Evolutionary conservation across 169 alveolate genomes (phyloP), one percentile per base, ranked within the genome.

Genomic region (Plasmodium malariae): DNA sequence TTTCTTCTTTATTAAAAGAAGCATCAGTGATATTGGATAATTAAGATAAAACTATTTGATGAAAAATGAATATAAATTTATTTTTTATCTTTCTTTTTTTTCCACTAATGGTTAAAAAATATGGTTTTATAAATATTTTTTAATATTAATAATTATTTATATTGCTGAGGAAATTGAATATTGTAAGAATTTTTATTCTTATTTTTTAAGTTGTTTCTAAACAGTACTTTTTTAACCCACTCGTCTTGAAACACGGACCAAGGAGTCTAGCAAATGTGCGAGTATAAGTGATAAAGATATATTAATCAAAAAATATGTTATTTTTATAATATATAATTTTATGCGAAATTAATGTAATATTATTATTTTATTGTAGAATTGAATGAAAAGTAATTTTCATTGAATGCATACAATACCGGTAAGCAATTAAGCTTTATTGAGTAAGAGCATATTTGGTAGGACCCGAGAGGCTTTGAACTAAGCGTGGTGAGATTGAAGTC

Each of bases 381-480:
- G 0, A n/a, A 5, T 30, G 0, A 30, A 24, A 1, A 2, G 17
- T 28, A 17, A 2, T 57, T 37, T 34, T 48, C 24, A 21, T 19
- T 59, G 24, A 48, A 34, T 71, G 69, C 70, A 83, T 28, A 34
- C 54, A 24, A 59, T 55, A 7, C 78, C 55, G 30, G 62, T 57
- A n/a, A 21, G 36, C 73, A 30, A 69, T 80, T 92, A 45, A 93
- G 92, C 89, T 87, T 91, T 96, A 88, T 89, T 91, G 97, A 94
- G 97, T 94, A 93, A 88, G 97, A 95, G 97, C 97, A 93, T 93
- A 92, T 89, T 94, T 94, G 97, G 92, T 95, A 94, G 97, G 98
- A 95, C 98, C 97, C 96, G 97, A 95, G 94, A 95, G 97, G 96
- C 96, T 97, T 96, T 95, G 98, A 96, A 96, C 97, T 94, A 96